Conservation (phyloP, 805 yeast species). For the Aciculoconidium aculeatum region DNA sequence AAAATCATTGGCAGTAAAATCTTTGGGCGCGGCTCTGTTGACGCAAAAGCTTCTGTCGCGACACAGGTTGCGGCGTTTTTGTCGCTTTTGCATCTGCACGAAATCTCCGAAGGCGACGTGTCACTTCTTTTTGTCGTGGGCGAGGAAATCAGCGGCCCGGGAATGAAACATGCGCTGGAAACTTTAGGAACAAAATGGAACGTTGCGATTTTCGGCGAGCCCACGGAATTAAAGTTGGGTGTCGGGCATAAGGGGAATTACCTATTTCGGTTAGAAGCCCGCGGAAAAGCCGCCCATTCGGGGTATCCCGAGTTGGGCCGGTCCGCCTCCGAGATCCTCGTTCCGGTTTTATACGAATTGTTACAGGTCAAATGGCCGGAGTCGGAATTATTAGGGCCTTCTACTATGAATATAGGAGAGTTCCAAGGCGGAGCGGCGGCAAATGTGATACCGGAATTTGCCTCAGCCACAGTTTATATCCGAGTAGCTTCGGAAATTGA, state of each 20-base stretch:
- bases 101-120: slow-evolving; percentile 48
- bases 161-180: slow-evolving; percentile 46
- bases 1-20: slow-evolving; percentile 41
- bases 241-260: slow-evolving; percentile 65
- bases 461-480: slow-evolving; percentile 43
- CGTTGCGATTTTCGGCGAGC: slow-evolving; percentile 66
- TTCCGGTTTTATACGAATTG: slow-evolving; percentile 45
- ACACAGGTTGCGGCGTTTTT: slow-evolving; percentile 51
- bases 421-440: slow-evolving; percentile 59
- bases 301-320: slow-evolving; percentile 69
- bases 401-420: slow-evolving; percentile 57
- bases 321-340: slow-evolving; percentile 52
- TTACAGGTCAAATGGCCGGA: slow-evolving; percentile 41
- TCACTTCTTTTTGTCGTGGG: slow-evolving; percentile 61
- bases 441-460: slow-evolving; percentile 59
- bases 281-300: slow-evolving; percentile 59
- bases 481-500: slow-evolving; percentile 49
- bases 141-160: slow-evolving; percentile 63
- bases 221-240: slow-evolving; percentile 64
- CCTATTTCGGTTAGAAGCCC: slow-evolving; percentile 34
- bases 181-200: slow-evolving; percentile 46
- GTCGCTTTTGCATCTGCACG: slow-evolving; percentile 35
- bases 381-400: slow-evolving; percentile 49
- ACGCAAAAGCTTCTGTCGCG: slow-evolving; percentile 69
- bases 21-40: slow-evolving; percentile 63